Evolutionary conservation across 2,329 filamentous ascomycete species (phyloP).

Genomic region (Aureobasidium sp.): DNA sequence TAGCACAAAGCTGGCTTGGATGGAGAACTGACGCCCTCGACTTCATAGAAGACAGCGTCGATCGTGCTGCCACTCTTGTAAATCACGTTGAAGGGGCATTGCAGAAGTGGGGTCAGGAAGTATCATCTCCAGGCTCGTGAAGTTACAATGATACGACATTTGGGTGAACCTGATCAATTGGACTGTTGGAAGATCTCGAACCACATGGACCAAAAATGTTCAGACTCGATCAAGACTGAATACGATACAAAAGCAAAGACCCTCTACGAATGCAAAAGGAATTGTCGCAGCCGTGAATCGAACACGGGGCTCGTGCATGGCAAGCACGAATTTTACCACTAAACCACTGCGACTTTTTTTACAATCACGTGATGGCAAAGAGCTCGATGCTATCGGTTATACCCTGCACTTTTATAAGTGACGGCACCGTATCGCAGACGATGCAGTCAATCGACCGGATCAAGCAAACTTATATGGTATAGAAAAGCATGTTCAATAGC

Average conservation of each 20-base stretch:
- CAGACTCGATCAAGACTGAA: not conserved
- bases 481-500: too few relatives aligned
- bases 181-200: too few relatives aligned
- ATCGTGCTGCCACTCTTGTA: not conserved
- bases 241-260: not conserved
- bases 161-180: too few relatives aligned
- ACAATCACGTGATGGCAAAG: not conserved
- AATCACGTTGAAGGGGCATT: not conserved
- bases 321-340: conserved; percentile 12
- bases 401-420: too few relatives aligned
- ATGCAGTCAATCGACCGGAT: too few relatives aligned
- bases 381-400: too few relatives aligned
- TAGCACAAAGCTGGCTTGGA: conserved; percentile 51
- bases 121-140: not conserved
- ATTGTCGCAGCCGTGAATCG: conserved; percentile 12
- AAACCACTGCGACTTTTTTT: conserved; percentile 1
- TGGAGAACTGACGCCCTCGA: conserved; percentile 53
- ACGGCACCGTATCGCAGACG: too few relatives aligned
- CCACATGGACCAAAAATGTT: not conserved
- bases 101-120: not conserved
- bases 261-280: not conserved
- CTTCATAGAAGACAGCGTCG: conserved; percentile 46
- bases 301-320: conserved; percentile 11
- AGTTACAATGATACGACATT: not conserved
- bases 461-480: too few relatives aligned